Evolutionary conservation across 2,329 filamentous ascomycete species (phyloP).

Genomic region (Sporothrix inflata): DNA sequence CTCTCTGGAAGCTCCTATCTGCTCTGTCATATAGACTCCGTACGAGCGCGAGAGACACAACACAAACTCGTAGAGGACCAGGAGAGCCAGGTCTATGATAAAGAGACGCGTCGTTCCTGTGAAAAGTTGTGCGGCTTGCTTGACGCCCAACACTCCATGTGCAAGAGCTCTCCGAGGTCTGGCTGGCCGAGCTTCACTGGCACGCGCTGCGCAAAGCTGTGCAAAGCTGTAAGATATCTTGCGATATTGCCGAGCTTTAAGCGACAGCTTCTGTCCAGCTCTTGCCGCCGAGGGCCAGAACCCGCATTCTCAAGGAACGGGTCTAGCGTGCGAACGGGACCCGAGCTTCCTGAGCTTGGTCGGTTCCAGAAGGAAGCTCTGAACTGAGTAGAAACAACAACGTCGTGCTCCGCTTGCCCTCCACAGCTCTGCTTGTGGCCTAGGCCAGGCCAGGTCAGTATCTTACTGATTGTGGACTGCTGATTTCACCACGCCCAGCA

Average conservation of each 20-base stretch:
- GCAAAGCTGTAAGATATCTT: background rate
- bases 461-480: background rate
- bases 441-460: background rate
- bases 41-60: background rate
- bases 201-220: background rate
- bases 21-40: too few relatives aligned
- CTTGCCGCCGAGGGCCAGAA: background rate
- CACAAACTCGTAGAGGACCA: background rate
- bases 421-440: slow-evolving; percentile 11
- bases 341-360: background rate
- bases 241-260: background rate
- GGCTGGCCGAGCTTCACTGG: background rate
- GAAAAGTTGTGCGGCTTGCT: too few relatives aligned
- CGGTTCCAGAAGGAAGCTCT: background rate
- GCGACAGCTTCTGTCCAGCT: background rate
- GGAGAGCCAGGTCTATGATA: too few relatives aligned
- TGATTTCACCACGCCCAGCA: background rate
- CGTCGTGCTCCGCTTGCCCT: background rate
- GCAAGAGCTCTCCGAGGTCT: background rate
- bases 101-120: too few relatives aligned
- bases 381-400: background rate
- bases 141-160: background rate
- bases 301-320: background rate
- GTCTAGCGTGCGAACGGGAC: background rate
- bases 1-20: background rate